Evolutionary conservation across 2,329 filamentous ascomycete species (phyloP).

Genomic region (Diaporthe ilicicola): DNA sequence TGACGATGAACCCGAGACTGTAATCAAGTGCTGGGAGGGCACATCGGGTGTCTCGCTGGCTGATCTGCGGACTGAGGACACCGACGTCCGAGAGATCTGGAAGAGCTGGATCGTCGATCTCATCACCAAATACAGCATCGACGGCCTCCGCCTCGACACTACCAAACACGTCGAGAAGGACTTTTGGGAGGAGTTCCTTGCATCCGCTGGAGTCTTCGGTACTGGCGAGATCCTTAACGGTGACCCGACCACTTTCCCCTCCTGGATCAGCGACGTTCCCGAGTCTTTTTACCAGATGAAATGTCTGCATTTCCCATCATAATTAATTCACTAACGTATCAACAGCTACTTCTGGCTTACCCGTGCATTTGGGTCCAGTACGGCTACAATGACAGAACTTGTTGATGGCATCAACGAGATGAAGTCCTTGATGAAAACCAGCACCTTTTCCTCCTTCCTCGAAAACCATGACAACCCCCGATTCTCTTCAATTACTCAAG

Average conservation of each 20-base stretch:
- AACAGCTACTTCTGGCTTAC: slow-evolving; percentile 19
- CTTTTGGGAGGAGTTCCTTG: slow-evolving; percentile 59
- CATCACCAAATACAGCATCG: slow-evolving; percentile 66
- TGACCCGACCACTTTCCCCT: slow-evolving; percentile 55
- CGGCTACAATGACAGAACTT: slow-evolving; percentile 43
- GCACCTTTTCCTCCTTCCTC: slow-evolving; percentile 53
- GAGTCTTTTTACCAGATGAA: slow-evolving; percentile 68
- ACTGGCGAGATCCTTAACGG: slow-evolving; percentile 67
- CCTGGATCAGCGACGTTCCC: slow-evolving; percentile 56
- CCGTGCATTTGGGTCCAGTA: not conserved
- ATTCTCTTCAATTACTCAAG: slow-evolving; percentile 36
- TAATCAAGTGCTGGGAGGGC: slow-evolving; percentile 20
- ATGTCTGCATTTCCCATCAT: too few species aligned
- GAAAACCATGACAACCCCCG: slow-evolving; percentile 64
- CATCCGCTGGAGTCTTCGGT: slow-evolving; percentile 61
- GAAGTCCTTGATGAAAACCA: slow-evolving; percentile 37
- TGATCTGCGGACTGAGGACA: slow-evolving; percentile 63
- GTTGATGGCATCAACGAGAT: slow-evolving; percentile 35
- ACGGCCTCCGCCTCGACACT: slow-evolving; percentile 65
- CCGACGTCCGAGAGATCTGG: slow-evolving; percentile 56
- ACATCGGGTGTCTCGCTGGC: slow-evolving; percentile 48
- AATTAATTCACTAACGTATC: not conserved
- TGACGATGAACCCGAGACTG: not conserved
- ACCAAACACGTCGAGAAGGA: slow-evolving; percentile 64
- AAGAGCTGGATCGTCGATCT: slow-evolving; percentile 64